phyloP scores from a whole-genome alignment of 208 protist species.

The Crithidia bombi region DNA sequence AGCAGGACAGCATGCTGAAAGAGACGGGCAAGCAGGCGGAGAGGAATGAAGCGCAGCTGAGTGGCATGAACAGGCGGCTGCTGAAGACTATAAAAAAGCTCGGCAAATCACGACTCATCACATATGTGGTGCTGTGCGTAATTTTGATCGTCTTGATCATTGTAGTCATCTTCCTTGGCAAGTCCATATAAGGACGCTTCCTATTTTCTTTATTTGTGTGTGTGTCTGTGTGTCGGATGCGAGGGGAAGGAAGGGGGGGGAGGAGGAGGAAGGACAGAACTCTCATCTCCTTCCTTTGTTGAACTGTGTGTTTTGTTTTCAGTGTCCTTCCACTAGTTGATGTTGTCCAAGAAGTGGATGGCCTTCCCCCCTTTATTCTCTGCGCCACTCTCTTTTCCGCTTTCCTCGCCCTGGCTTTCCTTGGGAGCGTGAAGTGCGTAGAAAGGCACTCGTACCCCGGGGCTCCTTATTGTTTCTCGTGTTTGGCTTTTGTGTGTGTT shows the following conservation, averaged over 20 bases:
- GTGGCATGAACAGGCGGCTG: constrained; percentile 45
- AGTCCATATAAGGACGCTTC: constrained; percentile 23
- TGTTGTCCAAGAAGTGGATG: no score
- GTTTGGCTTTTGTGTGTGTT: no score
- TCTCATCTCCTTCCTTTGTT: no score
- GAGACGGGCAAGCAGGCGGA: constrained; percentile 44
- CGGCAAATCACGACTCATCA: constrained; percentile 51
- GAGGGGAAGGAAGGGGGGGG: no score
- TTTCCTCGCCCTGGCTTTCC: no score
- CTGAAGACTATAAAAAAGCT: constrained; percentile 52
- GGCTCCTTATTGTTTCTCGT: no score
- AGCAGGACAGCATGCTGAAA: constrained; percentile 47
- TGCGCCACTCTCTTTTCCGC: no score
- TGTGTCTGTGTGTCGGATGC: constrained; percentile 5
- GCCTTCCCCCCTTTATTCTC: no score
- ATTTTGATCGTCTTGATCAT: constrained; percentile 56
- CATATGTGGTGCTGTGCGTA: constrained; percentile 54
- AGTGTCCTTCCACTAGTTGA: no score
- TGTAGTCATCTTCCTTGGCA: constrained; percentile 58
- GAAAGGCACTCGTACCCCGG: no score
- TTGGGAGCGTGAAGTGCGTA: not conserved
- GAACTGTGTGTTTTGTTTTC: no score
- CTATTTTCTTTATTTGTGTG: not conserved
- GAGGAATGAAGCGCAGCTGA: constrained; percentile 45
- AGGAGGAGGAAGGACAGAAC: no score